Base-by-base conservation (phyloP, 2,329 filamentous ascomycete species). In the Trichoderma guizhouense region DNA sequence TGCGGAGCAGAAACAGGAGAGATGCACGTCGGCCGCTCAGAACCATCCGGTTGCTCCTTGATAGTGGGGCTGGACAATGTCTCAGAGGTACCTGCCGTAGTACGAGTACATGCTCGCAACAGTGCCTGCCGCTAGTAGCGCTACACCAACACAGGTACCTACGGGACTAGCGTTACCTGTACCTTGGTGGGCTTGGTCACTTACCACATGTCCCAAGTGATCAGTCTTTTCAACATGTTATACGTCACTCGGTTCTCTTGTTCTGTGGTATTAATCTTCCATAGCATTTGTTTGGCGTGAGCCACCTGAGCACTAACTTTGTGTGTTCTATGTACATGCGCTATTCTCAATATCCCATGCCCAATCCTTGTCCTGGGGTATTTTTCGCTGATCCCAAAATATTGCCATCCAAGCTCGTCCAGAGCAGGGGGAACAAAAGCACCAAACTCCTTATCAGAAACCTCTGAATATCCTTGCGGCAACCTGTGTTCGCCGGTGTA, bases 201-300 rank as follows among this genome's bases (percentile, higher is more conserved):
- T 60, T 60, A n/a, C n/a, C 57, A 60, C 57, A 34, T 34, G 30
- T 60, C n/a, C 34, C 64, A 53, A 67, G 63, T 57, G 43, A 66
- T 36, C 14, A 64, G 62, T 64, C 62, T 53, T 51, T 12, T 51
- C 47, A 51, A 51, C 62, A 32, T 64, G 62, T 64, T 34, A 57
- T 43, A 43, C 18, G 18, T 32, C 28, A 53, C 32, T 58, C 7
- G 24, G n/a, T 21, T 21, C 3, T 14, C 57, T 18, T 71, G 8
- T 34, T 64, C 21, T 34, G 18, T 65, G 3, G 36, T 34, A 61
- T 69, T 51, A 24, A 28, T 32, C 36, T 24, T n/a, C n/a, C n/a
- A 64, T 64, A 58, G 24, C 36, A 24, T 61, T n/a, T 60, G 65
- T 39, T 32, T 60, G 55, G 65, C 65, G 65, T 69, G 65, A 69